phyloP scores from a whole-genome alignment of 208 protist species.

The Tritrichomonas musculus region DNA sequence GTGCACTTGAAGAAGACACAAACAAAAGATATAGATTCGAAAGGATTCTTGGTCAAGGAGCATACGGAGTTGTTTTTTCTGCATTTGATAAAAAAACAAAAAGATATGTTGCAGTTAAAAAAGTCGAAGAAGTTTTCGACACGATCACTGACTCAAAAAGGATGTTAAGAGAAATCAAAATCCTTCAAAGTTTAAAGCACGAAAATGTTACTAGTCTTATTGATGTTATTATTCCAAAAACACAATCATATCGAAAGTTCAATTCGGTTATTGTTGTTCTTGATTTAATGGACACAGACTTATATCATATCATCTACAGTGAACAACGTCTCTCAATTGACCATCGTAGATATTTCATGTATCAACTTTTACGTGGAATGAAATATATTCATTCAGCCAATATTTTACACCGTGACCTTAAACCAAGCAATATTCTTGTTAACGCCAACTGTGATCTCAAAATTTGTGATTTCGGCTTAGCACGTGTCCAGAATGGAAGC shows the following conservation, averaged over 20 bases:
- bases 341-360: slow-evolving; percentile 85
- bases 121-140: background rate
- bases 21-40: background rate
- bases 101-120: slow-evolving; percentile 35
- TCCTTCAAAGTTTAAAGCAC: slow-evolving; percentile 22
- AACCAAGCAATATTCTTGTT: background rate
- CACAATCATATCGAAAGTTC: slow-evolving; percentile 64
- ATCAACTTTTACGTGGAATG: slow-evolving; percentile 50
- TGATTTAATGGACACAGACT: slow-evolving; percentile 87
- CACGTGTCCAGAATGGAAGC: too few relatives aligned
- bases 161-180: slow-evolving; percentile 37
- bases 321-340: slow-evolving; percentile 72
- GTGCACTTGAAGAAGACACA: too few relatives aligned
- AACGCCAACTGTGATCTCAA: slow-evolving; percentile 8
- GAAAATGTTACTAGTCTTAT: slow-evolving; percentile 33
- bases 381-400: slow-evolving; percentile 42
- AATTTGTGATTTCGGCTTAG: background rate
- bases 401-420: background rate
- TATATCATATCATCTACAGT: slow-evolving; percentile 78
- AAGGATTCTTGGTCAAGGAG: background rate
- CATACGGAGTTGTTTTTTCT: slow-evolving; percentile 26
- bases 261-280: slow-evolving; percentile 82
- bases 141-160: slow-evolving; percentile 26
- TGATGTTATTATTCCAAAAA: too few relatives aligned
- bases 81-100: slow-evolving; percentile 5